These are phyloP conservation scores for Paramecium sonneborni DNA, from an alignment of 73 alveolate species.

Conservation along the genomic window DNA sequence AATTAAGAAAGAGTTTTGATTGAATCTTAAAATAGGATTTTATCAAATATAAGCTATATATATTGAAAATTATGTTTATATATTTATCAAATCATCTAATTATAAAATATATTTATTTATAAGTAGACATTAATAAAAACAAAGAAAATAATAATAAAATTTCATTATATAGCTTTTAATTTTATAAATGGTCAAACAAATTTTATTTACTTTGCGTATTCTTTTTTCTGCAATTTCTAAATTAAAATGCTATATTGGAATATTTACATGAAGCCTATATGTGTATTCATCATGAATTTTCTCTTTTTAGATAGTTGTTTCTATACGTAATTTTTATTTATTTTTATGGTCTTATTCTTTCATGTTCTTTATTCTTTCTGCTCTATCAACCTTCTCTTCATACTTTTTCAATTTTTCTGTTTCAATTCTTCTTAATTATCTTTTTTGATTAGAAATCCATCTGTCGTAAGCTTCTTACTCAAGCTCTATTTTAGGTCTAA, in stretches of 20 bases:
- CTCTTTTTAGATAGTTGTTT: background rate
- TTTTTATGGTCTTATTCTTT: background rate
- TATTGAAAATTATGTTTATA: constrained; percentile 4
- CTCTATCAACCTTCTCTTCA: background rate
- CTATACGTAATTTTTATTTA: background rate
- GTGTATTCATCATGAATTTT: background rate
- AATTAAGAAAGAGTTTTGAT: constrained; percentile 34
- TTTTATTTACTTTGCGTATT: background rate
- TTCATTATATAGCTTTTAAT: background rate
- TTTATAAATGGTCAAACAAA: background rate
- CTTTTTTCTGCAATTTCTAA: background rate
- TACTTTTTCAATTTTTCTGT: background rate
- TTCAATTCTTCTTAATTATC: background rate
- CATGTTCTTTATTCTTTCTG: background rate
- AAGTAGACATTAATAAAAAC: no score
- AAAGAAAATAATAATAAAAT: background rate
- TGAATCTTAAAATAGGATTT: constrained; percentile 36
- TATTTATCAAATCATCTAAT: background rate
- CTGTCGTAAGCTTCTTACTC: background rate
- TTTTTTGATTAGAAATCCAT: background rate
- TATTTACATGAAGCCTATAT: background rate
- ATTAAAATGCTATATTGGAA: background rate
- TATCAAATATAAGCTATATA: background rate
- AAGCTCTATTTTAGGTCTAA: background rate
- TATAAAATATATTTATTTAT: no score